Conservation (phyloP, 306 rosid genomes). For the Casuarina glauca region DNA sequence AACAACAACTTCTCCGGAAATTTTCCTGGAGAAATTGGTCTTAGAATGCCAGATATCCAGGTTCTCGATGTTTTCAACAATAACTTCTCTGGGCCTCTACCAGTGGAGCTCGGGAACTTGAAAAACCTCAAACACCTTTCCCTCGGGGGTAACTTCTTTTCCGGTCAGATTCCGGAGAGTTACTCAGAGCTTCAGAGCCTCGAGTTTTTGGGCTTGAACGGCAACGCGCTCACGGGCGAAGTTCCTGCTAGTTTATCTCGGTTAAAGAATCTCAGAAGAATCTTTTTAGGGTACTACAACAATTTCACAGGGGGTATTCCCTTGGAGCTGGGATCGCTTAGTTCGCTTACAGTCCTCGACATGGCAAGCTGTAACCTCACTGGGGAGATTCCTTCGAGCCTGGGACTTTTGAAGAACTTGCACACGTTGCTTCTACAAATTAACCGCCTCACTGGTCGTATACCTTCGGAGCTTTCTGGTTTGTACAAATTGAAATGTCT, state of each 20-base stretch:
- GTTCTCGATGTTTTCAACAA: conserved; percentile 70
- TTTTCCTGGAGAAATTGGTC: conserved; percentile 45
- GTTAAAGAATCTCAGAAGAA: conserved; percentile 44
- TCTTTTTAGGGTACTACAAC: conserved; percentile 61
- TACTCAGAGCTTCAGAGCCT: conserved; percentile 64
- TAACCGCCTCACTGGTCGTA: conserved; percentile 61
- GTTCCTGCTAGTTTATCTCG: conserved; percentile 52
- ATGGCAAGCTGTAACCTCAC: conserved; percentile 51
- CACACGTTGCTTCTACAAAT: conserved; percentile 53
- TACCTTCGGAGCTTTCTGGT: conserved; percentile 67
- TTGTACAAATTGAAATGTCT: conserved; percentile 48
- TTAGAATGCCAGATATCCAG: conserved; percentile 49
- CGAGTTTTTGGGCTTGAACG: conserved; percentile 47
- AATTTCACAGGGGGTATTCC: conserved; percentile 70
- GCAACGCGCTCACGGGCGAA: conserved; percentile 47
- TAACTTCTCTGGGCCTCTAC: conserved; percentile 54
- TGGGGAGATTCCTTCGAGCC: conserved; percentile 64
- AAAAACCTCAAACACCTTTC: conserved; percentile 46
- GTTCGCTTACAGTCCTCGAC: conserved; percentile 50
- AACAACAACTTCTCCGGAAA: conserved; percentile 47
- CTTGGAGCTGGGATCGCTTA: conserved; percentile 55
- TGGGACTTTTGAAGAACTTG: conserved; percentile 45
- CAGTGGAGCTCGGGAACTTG: conserved; percentile 43
- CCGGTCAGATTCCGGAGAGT: conserved; percentile 58
- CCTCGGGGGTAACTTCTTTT: conserved; percentile 70